A percentile compares a stretch with the other conserved stretches of the same genome.
phyloP scores from a whole-genome alignment of 78 protist genomes.

The Guillardia theta region DNA sequence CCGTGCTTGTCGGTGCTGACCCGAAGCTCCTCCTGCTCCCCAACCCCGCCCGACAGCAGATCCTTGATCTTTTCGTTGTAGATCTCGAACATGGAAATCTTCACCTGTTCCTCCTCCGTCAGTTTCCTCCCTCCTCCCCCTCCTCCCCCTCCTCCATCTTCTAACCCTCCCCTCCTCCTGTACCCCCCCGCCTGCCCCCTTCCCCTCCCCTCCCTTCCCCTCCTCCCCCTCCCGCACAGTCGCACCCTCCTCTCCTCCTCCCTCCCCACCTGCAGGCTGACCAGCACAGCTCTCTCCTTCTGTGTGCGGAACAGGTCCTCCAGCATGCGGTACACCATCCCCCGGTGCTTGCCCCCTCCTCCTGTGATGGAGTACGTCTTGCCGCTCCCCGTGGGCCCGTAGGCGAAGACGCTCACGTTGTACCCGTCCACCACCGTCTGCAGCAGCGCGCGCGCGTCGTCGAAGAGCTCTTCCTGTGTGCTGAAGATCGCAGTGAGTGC shows the following conservation, averaged over 20 bases:
- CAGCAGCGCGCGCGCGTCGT: conserved; percentile 13
- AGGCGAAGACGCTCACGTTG: conserved; percentile 1
- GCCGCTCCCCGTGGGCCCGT: conserved; percentile 39
- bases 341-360: neutral
- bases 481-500: neutral
- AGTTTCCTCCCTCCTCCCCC: too few relatives aligned
- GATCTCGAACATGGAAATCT: neutral
- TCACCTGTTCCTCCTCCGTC: neutral
- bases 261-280: too few relatives aligned
- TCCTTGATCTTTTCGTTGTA: conserved; percentile 10
- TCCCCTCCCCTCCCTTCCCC: too few relatives aligned
- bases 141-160: too few relatives aligned
- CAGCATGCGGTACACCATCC: neutral
- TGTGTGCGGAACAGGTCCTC: neutral
- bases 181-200: too few relatives aligned
- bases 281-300: neutral
- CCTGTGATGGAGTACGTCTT: neutral
- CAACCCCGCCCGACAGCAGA: neutral
- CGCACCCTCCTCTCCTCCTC: too few relatives aligned
- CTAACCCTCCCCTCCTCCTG: too few relatives aligned
- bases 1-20: neutral
- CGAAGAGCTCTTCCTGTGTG: neutral
- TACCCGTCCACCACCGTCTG: neutral
- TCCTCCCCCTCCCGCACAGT: too few relatives aligned
- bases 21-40: neutral